phyloP scores from a whole-genome alignment of 345 rosid species.

The Eucalyptus tenuipes region DNA sequence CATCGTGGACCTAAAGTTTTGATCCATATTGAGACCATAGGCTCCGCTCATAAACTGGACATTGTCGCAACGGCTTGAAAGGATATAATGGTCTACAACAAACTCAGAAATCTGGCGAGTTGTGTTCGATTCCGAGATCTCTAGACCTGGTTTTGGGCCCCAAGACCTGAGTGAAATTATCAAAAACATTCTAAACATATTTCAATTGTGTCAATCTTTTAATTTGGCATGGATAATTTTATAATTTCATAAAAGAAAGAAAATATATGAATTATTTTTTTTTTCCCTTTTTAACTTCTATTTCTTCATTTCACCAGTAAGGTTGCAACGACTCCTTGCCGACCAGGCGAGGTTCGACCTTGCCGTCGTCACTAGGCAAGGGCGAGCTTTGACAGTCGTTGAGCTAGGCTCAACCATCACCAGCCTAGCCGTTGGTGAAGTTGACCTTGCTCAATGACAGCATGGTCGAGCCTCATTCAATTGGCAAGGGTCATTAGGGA shows the following conservation, averaged over 20 bases:
- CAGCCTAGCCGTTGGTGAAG: fast-evolving
- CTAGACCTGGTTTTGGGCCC: not conserved
- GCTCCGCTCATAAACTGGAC: not conserved
- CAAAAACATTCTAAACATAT: too few relatives aligned
- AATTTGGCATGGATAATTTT: not conserved
- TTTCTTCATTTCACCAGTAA: not conserved
- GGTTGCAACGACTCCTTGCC: fast-evolving
- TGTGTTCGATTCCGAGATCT: not conserved
- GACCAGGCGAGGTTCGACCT: fast-evolving
- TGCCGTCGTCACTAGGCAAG: fast-evolving
- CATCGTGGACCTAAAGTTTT: not conserved
- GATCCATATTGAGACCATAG: not conserved
- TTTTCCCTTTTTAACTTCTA: too few relatives aligned
- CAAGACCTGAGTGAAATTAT: not conserved
- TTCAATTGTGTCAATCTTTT: too few relatives aligned
- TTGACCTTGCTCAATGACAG: fast-evolving
- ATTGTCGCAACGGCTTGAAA: not conserved
- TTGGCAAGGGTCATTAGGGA: fast-evolving
- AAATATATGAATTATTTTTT: too few relatives aligned
- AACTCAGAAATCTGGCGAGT: not conserved
- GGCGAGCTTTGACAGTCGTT: fast-evolving
- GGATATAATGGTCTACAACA: not conserved
- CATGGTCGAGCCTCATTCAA: too few relatives aligned
- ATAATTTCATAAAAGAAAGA: too few relatives aligned
- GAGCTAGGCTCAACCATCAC: too few relatives aligned